A percentile compares a stretch with the other conserved stretches of the same genome.
phyloP scores from a whole-genome alignment of 2,329 filamentous ascomycete species.

The Ascochyta clinopodiicola region DNA sequence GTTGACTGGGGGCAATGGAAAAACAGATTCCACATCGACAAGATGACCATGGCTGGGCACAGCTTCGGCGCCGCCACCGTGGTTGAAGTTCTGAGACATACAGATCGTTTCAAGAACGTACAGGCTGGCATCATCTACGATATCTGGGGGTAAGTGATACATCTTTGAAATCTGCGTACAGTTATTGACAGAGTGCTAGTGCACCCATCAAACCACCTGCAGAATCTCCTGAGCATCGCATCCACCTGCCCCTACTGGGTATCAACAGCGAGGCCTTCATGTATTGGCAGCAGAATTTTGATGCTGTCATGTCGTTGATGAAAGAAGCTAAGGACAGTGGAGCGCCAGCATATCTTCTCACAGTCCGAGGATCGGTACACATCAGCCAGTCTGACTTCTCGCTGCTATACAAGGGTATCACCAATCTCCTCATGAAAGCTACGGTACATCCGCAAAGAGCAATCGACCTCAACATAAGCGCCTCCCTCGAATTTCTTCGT shows the following conservation, averaged over 20 bases:
- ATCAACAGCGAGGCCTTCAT: conserved; percentile 74
- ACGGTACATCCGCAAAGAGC: conserved; percentile 68
- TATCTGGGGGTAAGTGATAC: conserved; percentile 60
- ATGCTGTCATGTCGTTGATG: conserved; percentile 63
- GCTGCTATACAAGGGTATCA: conserved; percentile 66
- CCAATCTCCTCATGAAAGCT: conserved; percentile 66
- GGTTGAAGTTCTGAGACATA: conserved; percentile 64
- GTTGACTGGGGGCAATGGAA: conserved; percentile 65
- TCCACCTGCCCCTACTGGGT: conserved; percentile 64
- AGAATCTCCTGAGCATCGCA: conserved; percentile 55
- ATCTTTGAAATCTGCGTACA: neutral
- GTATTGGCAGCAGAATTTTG: conserved; percentile 71
- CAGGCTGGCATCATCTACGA: conserved; percentile 71
- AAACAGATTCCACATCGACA: conserved; percentile 60
- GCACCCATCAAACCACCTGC: conserved; percentile 52
- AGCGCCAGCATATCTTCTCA: conserved; percentile 55
- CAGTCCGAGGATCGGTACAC: conserved; percentile 66
- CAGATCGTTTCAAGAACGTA: conserved; percentile 62
- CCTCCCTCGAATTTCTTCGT: conserved; percentile 67
- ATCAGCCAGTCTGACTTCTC: conserved; percentile 72
- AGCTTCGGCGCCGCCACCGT: conserved; percentile 72
- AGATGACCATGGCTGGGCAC: conserved; percentile 69
- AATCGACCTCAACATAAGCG: conserved; percentile 68
- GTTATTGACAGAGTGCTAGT: conserved; percentile 42
- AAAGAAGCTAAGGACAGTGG: conserved; percentile 60